Base-by-base conservation (phyloP, 2,329 filamentous ascomycete genomes). In the Coniochaeta sp. region DNA sequence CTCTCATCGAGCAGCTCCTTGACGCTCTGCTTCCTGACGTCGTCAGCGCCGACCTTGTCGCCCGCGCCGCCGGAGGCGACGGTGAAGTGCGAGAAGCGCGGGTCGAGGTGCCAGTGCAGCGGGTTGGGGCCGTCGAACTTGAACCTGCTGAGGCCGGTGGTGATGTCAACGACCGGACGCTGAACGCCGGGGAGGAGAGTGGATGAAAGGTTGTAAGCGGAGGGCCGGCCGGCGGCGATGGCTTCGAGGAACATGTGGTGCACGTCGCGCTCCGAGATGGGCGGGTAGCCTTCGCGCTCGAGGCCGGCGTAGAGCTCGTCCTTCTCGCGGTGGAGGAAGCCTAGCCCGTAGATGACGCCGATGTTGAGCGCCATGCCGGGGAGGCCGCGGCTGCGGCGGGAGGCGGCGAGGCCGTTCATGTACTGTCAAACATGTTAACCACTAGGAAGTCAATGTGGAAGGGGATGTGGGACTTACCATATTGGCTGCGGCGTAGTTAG, bases 201-300 rank as follows among this genome's bases (percentile, higher is more conserved):
- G n/a, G n/a, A n/a, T n/a, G n/a, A n/a, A n/a, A n/a, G n/a, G n/a
- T n/a, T n/a, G n/a, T n/a, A n/a, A n/a, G n/a, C n/a, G 3, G 48
- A 52, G 0, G 71, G 69, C 6, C 61, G 64, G 4, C 75, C 74
- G 0, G 69, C 67, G 1, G 66, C 60, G 24, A 81, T 71, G 5
- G 75, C 75, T 58, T 80, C 75, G 8, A 77, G 66, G 53, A 80
- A 75, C 64, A 76, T 70, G 55, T 76, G 71, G 55, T 78, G 74
- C 14, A 79, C 58, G 50, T 78, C 75, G 3, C 68, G 65, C 60
- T 80, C 77, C 2, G 76, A 76, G 12, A 79, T 67, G 31, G 71
- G 71, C 51, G 69, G 71, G 52, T 74, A 75, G 6, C 71, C 70
- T 12, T 75, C 71, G 4, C 69, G 60, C 62, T 71, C 69, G 0